Evolutionary conservation across 2,329 filamentous ascomycete species (phyloP), one percentile per base, ranked within the genome.

Genomic region (Xylariales sp.): DNA sequence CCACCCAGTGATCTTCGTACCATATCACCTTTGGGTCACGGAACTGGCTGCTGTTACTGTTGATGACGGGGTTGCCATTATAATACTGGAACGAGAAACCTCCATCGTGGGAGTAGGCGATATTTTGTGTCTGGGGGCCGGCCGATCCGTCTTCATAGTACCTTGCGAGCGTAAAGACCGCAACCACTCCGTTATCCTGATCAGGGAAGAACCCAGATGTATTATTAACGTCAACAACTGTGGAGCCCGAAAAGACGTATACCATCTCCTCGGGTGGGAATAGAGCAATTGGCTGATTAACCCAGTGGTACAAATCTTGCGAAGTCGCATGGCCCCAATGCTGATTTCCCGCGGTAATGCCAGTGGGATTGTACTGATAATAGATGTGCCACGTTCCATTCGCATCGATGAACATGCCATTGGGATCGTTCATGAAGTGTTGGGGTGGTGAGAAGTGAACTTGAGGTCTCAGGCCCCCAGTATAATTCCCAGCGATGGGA

Each of bases 291-390:
- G 74, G 73, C 51, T 84, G 79, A 47, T 84, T 82, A 1, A 64
- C 65, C 81, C 80, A 86, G 44, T 75, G 73, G 51, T 80, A 82
- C 2, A 84, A 61, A 50, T 85, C 80, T 11, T 60, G 52, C 22
- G 73, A 78, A 2, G 79, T 83, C 3, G 79, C 79, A 51, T 84
- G 80, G 8, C 81, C 80, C 81, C 80, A 84, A 50, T 83, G 78
- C 51, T 82, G 51, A 24, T 53, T 52, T 11, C 50, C 52, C 10
- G 54, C 53, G 4, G 47, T 43, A 4, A 54, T 4, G 5, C 51
- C 52, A 1, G 49, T 55, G 1, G 59, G 56, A 27, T 60, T 60
- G 44, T 56, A 58, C 56, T 84, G 80, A 51, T 84, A 85, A 59
- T 84, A 84, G 2, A 82, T 49, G 53, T 84, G 81, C 58, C 75